These are phyloP conservation scores for Erysimum cheiranthoides DNA, from an alignment of 345 rosid species.

Conservation along the genomic window DNA sequence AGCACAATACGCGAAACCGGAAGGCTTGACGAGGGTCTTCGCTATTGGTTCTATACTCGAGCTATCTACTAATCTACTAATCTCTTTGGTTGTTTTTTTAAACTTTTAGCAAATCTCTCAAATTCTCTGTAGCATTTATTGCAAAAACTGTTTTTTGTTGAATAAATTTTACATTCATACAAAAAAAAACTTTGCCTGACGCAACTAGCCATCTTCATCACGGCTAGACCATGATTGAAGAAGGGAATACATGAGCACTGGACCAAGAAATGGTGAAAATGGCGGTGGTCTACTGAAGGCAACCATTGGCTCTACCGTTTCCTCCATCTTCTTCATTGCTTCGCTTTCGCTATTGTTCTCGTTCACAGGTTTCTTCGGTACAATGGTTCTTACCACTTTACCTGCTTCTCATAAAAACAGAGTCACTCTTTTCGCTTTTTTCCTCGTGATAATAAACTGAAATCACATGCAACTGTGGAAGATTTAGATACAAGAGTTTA, in stretches of 20 bases:
- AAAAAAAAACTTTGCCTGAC: not conserved
- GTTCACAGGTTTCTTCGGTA: slow-evolving; percentile 50
- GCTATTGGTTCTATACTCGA: too few relatives aligned
- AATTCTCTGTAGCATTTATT: too few relatives aligned
- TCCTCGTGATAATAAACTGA: not conserved
- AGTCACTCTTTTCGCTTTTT: slow-evolving; percentile 14
- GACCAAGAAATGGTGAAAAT: slow-evolving; percentile 58
- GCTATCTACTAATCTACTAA: too few relatives aligned
- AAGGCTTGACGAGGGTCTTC: too few relatives aligned
- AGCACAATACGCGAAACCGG: too few relatives aligned
- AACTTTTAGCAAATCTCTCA: too few relatives aligned
- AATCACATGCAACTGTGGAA: not conserved
- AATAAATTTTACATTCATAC: too few relatives aligned
- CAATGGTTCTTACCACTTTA: slow-evolving; percentile 46
- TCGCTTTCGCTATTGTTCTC: slow-evolving; percentile 32
- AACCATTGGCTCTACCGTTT: slow-evolving; percentile 53
- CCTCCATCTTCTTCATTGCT: slow-evolving; percentile 27
- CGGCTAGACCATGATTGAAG: slow-evolving; percentile 55
- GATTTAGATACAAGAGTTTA: slow-evolving; percentile 12
- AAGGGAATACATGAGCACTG: slow-evolving; percentile 58
- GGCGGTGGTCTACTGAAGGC: slow-evolving; percentile 69
- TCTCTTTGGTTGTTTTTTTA: too few relatives aligned
- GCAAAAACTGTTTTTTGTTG: too few relatives aligned
- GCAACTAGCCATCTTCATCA: slow-evolving; percentile 52
- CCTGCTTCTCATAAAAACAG: slow-evolving; percentile 15